Base-by-base conservation (phyloP, 352 stramenopile genomes). In the Globisporangium rhizosaccharum region DNA sequence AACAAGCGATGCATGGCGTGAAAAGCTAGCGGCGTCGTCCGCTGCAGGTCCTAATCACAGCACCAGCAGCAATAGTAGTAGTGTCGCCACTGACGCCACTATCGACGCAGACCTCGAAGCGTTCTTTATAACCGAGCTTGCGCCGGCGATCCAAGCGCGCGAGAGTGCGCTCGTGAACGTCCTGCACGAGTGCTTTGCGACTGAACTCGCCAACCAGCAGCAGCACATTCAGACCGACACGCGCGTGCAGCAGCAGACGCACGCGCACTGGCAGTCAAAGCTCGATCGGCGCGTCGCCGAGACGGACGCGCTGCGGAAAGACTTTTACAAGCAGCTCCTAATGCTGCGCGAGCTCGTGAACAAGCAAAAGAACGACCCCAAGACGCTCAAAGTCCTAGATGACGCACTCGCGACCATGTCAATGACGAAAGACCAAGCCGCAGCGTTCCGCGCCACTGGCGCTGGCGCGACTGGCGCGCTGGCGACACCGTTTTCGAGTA, bases 301-400 rank as follows among this genome's bases (percentile, higher is more conserved):
- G 53, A 87, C 76, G 62, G 85, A 87, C 46, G 69, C 65, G 25
- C 61, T 88, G 53, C 79, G 82, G 47, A 89, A 89, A 57, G 71
- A 86, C 56, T 84, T 79, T 47, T 89, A 88, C 66, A 79, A 85
- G 58, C 79, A 90, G 47, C 58, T 90, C 23, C 68, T 88, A 11
- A 77, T 88, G 76, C 68, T 90, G 57, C 75, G 79, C 15, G 81
- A 90, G 11, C 68, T 88, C 41, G 75, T 90, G 56, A 66, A 65
- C 53, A 83, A 78, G 56, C 75, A 88, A 37, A 66, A 64, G 39
- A 73, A 65, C 42, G 81, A 90, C 20, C 63, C 71, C 11, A 71
- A 71, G 3, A 79, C 75, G 37, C 55, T 89, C 49, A 66, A 65
- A 23, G 69, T 63, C 1, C 48, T 91, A 17, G 84, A 89, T n/a